Conservation (phyloP, 306 rosid genomes). For the Fragaria ananassa region DNA sequence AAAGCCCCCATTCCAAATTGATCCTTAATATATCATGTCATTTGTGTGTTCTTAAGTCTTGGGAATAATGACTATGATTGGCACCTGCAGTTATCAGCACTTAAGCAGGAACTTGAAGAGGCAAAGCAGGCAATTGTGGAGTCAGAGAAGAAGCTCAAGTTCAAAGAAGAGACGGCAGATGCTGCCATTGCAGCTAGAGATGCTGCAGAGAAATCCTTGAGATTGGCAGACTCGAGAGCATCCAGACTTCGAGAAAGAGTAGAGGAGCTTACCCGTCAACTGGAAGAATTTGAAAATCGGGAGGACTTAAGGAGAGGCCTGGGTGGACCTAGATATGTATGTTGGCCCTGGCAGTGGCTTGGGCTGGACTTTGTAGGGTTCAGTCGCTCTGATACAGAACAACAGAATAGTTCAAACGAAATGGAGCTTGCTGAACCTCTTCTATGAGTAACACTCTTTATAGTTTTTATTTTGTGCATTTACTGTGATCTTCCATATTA, state of each 20-base stretch:
- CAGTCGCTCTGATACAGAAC: constrained; percentile 51
- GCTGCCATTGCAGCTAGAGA: constrained; percentile 99
- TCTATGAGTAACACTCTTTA: constrained; percentile 31
- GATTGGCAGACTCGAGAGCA: constrained; percentile 80
- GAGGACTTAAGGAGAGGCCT: constrained; percentile 62
- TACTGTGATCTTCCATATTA: constrained; percentile 43
- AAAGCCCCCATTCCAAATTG: background rate
- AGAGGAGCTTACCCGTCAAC: constrained; percentile 91
- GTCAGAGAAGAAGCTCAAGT: constrained; percentile 78
- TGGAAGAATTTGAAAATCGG: constrained; percentile 74
- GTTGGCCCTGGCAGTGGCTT: constrained; percentile 99
- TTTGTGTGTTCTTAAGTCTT: background rate
- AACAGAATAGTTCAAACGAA: constrained; percentile 62
- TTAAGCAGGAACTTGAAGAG: constrained; percentile 86
- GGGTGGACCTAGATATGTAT: constrained; percentile 74
- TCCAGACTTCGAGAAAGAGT: constrained; percentile 85
- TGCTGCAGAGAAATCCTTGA: constrained; percentile 95
- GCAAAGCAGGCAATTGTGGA: constrained; percentile 74
- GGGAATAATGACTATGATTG: constrained; percentile 14
- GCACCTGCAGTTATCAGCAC: constrained; percentile 62
- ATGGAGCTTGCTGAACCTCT: constrained; percentile 99
- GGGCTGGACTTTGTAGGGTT: constrained; percentile 82
- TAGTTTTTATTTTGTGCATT: constrained; percentile 34
- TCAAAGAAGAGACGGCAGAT: constrained; percentile 91
- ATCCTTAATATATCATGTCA: background rate